These are phyloP conservation scores for Geosmithia flava DNA, from an alignment of 2,329 filamentous ascomycete species.

Conservation along the genomic window DNA sequence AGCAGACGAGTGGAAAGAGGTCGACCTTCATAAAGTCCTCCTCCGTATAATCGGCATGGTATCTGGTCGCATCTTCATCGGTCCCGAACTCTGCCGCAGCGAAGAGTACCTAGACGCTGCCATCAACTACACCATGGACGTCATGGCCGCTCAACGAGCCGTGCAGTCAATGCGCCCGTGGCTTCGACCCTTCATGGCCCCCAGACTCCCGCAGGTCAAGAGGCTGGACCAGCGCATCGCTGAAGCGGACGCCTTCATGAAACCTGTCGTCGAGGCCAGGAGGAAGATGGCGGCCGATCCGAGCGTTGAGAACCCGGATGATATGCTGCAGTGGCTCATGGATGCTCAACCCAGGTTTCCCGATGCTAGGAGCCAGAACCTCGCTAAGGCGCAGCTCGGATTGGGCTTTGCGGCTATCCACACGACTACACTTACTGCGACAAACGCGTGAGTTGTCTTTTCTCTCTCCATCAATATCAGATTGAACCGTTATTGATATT, in stretches of 20 bases:
- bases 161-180: conserved; percentile 15
- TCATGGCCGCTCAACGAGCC: conserved; percentile 20
- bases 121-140: conserved; percentile 31
- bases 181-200: conserved; percentile 18
- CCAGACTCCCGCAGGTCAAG: conserved; percentile 19
- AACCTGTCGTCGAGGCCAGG: conserved; percentile 19
- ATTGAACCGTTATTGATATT: too few species aligned
- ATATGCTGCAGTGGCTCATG: conserved; percentile 34
- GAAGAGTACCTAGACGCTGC: conserved; percentile 30
- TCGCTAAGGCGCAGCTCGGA: conserved; percentile 27
- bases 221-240: conserved; percentile 16
- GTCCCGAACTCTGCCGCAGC: conserved; percentile 28
- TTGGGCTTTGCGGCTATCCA: conserved; percentile 38
- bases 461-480: too few species aligned
- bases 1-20: conserved; percentile 23
- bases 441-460: conserved; percentile 22
- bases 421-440: conserved; percentile 31
- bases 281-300: conserved; percentile 5
- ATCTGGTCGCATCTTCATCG: conserved; percentile 33
- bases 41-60: conserved; percentile 31
- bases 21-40: conserved; percentile 24
- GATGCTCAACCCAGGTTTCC: conserved; percentile 21
- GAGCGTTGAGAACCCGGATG: conserved; percentile 21
- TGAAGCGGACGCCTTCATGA: conserved; percentile 19
- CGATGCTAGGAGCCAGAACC: conserved; percentile 15